Evolutionary conservation across 768 basidiomycete species (phyloP), one percentile per base, ranked within the genome.

Genomic region (Suillus bovinus): DNA sequence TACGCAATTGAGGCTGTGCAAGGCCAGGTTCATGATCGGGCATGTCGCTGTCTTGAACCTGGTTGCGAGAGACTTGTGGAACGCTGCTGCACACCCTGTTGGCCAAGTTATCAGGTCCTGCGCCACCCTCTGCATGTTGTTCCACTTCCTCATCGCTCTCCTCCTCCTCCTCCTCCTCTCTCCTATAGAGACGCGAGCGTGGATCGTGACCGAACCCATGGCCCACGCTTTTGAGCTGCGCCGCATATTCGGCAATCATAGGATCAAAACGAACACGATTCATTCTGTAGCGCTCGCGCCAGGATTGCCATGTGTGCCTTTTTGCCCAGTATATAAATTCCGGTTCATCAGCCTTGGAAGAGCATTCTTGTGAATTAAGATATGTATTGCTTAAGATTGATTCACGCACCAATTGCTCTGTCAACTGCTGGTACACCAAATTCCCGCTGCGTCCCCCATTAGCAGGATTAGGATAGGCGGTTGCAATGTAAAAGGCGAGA

Each of bases 281-380:
- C 58, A 75, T 84, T 66, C 70, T 77, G 70, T 89, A 89, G 29
- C 81, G 79, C 46, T 87, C 82, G 16, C 86, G 81, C 88, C 88
- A 89, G 17, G 86, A 86, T 38, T 79, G 78, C 82, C 80, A 83
- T 14, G 86, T 57, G 67, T 88, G 88, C 4, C 72, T 74, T 22
- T 61, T 65, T 20, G 79, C 75, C 76, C 76, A 77, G 1, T 10
- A 27, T 29, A 20, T 62, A 66, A 67, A 78, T 66, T 81, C 80
- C 62, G 75, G 80, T 79, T 74, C 77, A 72, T 17, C 67, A 67
- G 5, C 72, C 73, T 61, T 14, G 60, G 61, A 55, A 47, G 14
- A 11, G 29, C 17, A 50, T 22, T 39, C 10, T 39, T 29, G 36
- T 39, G 20, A 56, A 34, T 33, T 17, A 44, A 60, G 31, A 44